Evolutionary conservation across 306 rosid genomes (phyloP).

Genomic region (Begonia loranthoides): DNA sequence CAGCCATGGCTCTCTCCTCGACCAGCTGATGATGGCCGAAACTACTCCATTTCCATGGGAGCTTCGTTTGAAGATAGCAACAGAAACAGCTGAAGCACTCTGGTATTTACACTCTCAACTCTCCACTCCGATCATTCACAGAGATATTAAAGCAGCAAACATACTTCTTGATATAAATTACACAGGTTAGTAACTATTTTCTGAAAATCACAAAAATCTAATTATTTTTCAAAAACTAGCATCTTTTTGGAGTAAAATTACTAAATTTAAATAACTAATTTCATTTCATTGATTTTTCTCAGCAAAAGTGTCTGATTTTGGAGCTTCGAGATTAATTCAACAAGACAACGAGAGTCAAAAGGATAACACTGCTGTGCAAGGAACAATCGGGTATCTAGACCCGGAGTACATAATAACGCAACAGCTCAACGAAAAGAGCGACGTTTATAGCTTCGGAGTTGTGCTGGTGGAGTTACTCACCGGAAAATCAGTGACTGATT

Average conservation of each 20-base stretch:
- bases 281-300: no score
- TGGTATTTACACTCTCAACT: not conserved
- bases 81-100: not conserved
- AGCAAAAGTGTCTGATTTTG: constrained; percentile 3
- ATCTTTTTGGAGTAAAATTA: no score
- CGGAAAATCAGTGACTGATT: not conserved
- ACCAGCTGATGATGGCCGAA: not conserved
- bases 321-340: constrained; percentile 1
- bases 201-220: no score
- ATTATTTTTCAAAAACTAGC: no score
- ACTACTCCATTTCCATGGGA: not conserved
- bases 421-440: not conserved
- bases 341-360: not conserved
- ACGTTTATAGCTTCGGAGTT: constrained; percentile 1
- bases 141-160: constrained; percentile 1
- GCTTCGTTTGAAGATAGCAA: not conserved
- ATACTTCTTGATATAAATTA: not conserved
- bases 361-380: not conserved
- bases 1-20: not conserved
- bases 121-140: not conserved
- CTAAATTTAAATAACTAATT: no score
- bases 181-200: no score
- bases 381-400: not conserved
- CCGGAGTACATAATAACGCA: not conserved
- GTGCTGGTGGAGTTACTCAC: not conserved